Evolutionary conservation across 2,329 filamentous ascomycete species (phyloP).

Genomic region (Pseudovirgaria hyperparasitica): DNA sequence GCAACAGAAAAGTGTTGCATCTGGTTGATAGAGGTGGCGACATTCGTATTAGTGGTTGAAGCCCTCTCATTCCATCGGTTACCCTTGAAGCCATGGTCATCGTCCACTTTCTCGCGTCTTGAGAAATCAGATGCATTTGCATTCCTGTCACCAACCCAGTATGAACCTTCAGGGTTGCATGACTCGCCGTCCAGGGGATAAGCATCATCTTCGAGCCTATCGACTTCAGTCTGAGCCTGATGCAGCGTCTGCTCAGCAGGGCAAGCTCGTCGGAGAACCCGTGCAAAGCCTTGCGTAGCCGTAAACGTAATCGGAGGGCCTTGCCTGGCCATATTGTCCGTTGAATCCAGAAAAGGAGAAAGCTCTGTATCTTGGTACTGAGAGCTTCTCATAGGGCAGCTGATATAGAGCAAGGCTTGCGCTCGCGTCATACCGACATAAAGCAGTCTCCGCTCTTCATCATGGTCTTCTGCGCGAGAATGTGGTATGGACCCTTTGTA

Average conservation of each 20-base stretch:
- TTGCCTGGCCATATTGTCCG: constrained; percentile 43
- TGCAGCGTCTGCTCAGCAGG: constrained; percentile 34
- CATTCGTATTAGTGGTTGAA: constrained; percentile 3
- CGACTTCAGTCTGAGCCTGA: constrained; percentile 12
- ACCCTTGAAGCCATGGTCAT: no score
- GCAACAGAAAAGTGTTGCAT: constrained; percentile 21
- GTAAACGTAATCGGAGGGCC: constrained; percentile 58
- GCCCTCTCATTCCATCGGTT: no score
- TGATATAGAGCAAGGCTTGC: constrained; percentile 74
- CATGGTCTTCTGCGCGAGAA: constrained; percentile 67
- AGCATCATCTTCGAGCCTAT: constrained; percentile 20
- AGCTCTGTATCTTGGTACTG: constrained; percentile 49
- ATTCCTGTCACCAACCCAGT: constrained; percentile 8
- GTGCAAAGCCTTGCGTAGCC: constrained; percentile 53
- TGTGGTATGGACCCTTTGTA: constrained; percentile 90
- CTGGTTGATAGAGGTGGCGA: constrained; percentile 12
- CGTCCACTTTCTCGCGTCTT: constrained; percentile 18
- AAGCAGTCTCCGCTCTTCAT: constrained; percentile 77
- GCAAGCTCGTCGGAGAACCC: constrained; percentile 53
- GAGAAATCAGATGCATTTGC: constrained; percentile 4
- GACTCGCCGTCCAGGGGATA: constrained; percentile 23
- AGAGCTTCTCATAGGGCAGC: constrained; percentile 58
- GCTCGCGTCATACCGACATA: constrained; percentile 97
- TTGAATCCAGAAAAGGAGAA: constrained; percentile 57
- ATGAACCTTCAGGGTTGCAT: constrained; percentile 15